Evolutionary conservation across 257 asterid species (phyloP).

Genomic region (Rhazya stricta): DNA sequence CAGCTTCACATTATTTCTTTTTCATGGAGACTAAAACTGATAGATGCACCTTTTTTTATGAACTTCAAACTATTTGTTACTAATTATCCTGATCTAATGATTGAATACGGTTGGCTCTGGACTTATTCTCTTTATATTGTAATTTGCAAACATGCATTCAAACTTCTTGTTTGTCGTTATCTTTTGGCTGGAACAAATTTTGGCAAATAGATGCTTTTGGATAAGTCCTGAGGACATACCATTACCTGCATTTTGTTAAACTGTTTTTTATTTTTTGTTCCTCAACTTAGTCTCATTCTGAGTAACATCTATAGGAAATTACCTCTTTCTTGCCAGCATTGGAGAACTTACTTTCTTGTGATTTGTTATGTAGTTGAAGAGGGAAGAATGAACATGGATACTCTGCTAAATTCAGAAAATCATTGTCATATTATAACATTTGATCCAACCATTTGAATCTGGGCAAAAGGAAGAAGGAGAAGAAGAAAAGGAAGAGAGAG

Average conservation of each 20-base stretch:
- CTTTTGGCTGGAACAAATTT: background rate
- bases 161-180: background rate
- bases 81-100: background rate
- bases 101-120: background rate
- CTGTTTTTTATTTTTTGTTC: background rate
- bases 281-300: background rate
- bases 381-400: background rate
- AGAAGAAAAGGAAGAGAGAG: background rate
- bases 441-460: background rate
- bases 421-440: background rate
- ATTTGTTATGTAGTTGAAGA: background rate
- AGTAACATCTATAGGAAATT: background rate
- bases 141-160: background rate
- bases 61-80: background rate
- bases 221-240: background rate
- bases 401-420: background rate
- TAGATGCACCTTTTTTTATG: background rate
- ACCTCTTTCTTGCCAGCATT: background rate
- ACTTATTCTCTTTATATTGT: background rate
- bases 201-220: background rate
- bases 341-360: background rate
- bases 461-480: background rate
- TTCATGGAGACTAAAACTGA: background rate
- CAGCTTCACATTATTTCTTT: background rate
- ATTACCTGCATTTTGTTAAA: background rate